Percentiles rank a stretch among this genome's conserved stretches.
Evolutionary conservation across 164 flowering plant genomes (phyloP).

Genomic region (Chimonanthus salicifolius): DNA sequence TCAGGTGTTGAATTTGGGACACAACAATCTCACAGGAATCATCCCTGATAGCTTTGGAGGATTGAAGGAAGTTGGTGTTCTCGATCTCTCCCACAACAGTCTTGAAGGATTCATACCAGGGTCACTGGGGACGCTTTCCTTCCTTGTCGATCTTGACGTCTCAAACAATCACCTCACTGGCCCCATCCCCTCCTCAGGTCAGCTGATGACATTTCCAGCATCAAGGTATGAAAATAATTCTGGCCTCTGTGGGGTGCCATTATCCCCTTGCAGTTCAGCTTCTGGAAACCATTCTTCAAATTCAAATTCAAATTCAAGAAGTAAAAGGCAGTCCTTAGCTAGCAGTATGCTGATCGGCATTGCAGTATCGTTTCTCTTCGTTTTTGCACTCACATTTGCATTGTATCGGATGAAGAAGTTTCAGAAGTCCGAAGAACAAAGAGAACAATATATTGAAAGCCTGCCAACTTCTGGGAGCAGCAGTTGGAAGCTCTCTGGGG

Average conservation of each 20-base stretch:
- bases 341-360: conserved; percentile 53
- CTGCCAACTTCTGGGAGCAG: conserved; percentile 72
- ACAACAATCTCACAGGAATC: conserved; percentile 52
- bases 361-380: conserved; percentile 33
- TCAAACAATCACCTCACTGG: conserved; percentile 86
- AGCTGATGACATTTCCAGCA: conserved; percentile 71
- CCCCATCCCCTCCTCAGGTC: conserved; percentile 67
- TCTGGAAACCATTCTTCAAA: conserved; percentile 16
- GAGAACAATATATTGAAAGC: conserved; percentile 69
- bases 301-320: conserved; percentile 5
- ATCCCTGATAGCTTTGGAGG: conserved; percentile 67
- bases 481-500: conserved; percentile 77
- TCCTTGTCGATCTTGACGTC: conserved; percentile 74
- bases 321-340: conserved; percentile 34
- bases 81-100: conserved; percentile 74
- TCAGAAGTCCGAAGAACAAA: conserved; percentile 33
- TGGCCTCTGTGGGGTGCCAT: conserved; percentile 79
- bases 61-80: conserved; percentile 46
- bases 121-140: conserved; percentile 54
- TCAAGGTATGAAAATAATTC: conserved; percentile 80
- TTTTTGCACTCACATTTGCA: conserved; percentile 38
- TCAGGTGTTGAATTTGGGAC: conserved; percentile 74
- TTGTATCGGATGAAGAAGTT: conserved; percentile 38
- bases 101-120: conserved; percentile 64
- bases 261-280: conserved; percentile 50